Percentiles rank a stretch among this genome's conserved stretches.
These are phyloP conservation scores for Fusarium gaditjirri DNA, from an alignment of 2,329 filamentous ascomycete genomes.

Conservation along the genomic window DNA sequence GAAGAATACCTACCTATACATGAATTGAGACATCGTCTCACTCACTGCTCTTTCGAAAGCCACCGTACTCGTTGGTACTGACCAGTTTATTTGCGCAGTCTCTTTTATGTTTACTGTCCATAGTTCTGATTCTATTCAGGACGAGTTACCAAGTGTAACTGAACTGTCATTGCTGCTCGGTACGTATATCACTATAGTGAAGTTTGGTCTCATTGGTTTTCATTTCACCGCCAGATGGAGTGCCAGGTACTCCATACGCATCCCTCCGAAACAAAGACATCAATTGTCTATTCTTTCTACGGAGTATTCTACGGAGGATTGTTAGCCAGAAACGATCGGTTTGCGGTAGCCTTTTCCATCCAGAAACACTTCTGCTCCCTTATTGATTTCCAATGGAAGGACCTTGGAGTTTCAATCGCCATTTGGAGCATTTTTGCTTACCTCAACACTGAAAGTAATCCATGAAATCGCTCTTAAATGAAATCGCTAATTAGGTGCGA, in stretches of 20 bases:
- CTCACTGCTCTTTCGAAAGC: constrained; percentile 21
- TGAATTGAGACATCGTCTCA: constrained; percentile 24
- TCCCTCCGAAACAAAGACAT: background rate
- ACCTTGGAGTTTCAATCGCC: background rate
- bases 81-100: background rate
- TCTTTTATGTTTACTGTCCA: background rate
- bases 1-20: constrained; percentile 12
- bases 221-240: constrained; percentile 28
- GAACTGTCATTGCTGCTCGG: background rate
- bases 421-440: background rate
- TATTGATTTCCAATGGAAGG: background rate
- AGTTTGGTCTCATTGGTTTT: background rate
- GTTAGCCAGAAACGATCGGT: background rate
- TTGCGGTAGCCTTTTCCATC: background rate
- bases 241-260: background rate
- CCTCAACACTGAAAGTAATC: background rate
- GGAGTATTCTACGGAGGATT: background rate
- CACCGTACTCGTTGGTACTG: constrained; percentile 12
- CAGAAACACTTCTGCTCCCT: background rate
- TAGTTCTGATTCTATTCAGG: background rate
- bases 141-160: background rate
- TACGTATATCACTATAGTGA: constrained; percentile 10
- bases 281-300: background rate
- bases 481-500: background rate
- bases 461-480: background rate